These are phyloP conservation scores for Achaetomium macrosporum DNA, from an alignment of 2,329 filamentous ascomycete species.

Conservation along the genomic window DNA sequence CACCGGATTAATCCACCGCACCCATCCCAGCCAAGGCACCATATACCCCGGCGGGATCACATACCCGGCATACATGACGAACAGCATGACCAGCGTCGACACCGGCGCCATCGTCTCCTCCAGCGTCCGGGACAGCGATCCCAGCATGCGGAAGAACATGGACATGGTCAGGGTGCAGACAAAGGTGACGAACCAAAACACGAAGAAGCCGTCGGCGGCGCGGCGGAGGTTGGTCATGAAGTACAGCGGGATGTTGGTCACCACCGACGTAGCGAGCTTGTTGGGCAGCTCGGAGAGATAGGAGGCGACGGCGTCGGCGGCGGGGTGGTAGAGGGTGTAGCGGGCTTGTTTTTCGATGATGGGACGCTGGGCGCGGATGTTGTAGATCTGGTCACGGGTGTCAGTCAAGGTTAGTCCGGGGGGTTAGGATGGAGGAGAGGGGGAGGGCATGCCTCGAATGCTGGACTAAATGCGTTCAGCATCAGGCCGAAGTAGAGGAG, in stretches of 20 bases:
- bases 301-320: constrained; percentile 39
- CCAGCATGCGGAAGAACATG: constrained; percentile 45
- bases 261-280: constrained; percentile 40
- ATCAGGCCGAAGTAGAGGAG: constrained; percentile 40
- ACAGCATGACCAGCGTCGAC: constrained; percentile 45
- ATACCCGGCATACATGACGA: constrained; percentile 53
- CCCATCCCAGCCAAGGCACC: constrained; percentile 45
- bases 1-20: constrained; percentile 45
- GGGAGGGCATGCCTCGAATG: no score
- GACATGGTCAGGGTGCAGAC: constrained; percentile 45
- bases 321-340: constrained; percentile 43
- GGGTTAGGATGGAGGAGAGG: no score
- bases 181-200: constrained; percentile 47
- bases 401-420: no score
- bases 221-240: constrained; percentile 59
- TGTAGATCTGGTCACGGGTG: constrained; percentile 21
- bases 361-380: constrained; percentile 36
- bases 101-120: constrained; percentile 49
- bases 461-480: constrained; percentile 25
- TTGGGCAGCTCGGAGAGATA: constrained; percentile 13
- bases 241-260: constrained; percentile 58
- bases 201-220: constrained; percentile 48
- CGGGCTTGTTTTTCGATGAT: constrained; percentile 42
- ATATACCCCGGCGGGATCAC: constrained; percentile 39
- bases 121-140: constrained; percentile 43